Evolutionary conservation across 352 stramenopile species (phyloP), one percentile per base, ranked within the genome.

Genomic region (Phytophthora pseudosyringae): DNA sequence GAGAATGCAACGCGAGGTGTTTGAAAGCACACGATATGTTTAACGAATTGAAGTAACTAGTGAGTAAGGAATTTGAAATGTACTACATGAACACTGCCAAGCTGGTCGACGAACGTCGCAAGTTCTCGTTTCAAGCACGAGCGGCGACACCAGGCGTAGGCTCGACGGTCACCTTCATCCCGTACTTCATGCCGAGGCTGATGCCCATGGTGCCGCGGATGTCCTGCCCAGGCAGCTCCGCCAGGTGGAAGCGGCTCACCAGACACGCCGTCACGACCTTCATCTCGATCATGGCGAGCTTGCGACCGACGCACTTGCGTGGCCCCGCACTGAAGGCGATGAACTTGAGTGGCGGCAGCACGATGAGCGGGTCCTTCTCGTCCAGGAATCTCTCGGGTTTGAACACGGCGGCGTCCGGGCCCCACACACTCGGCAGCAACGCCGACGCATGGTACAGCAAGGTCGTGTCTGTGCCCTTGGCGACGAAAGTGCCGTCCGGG

Each of bases 271-370:
- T 59, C 35, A 90, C 71, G 26, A 92, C 68, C 44, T 95, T 93
- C 68, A 94, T 88, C 68, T 96, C 80, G 5, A 94, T 59, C 69
- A 94, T 71, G 6, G 89, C 88, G 3, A 97, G 48, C 16, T 80
- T 69, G 35, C 43, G 54, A 12, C 70, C 70, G 12, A 78, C 62
- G n/a, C 68, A 83, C 44, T 71, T 61, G 35, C 71, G 75, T 13
- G 64, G 75, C 0, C 75, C 75, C 25, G 63, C 64, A 57, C 69
- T 78, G 33, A 83, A 83, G 10, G 75, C 71, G 25, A 69, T 76
- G 40, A 78, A 76, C 6, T 77, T 76, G 48, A 62, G 44, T 0
- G 68, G 54, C 2, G 75, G 75, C 16, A 80, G 11, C 8, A 68
- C 28, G 1, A 78, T 4, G 1, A 78, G 57, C 26, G 69, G 80